Evolutionary conservation across 208 protist genomes (phyloP).

Genomic region (Phytomonas sp.): DNA sequence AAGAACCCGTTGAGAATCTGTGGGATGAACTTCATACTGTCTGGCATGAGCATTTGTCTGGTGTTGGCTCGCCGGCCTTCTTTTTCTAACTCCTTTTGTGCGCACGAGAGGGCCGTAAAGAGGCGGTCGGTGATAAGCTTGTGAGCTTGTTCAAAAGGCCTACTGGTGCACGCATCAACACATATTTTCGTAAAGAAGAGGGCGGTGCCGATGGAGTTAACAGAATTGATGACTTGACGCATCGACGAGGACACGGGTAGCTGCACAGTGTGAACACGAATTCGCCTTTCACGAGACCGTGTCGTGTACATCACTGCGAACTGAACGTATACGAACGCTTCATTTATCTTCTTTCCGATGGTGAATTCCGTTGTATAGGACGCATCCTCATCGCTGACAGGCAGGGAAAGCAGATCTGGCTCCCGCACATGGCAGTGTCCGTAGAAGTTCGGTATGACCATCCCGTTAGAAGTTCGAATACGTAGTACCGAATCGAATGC

Average conservation of each 20-base stretch:
- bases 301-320: constrained; percentile 77
- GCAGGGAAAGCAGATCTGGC: constrained; percentile 93
- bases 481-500: constrained; percentile 96
- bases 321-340: constrained; percentile 74
- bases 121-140: constrained; percentile 48
- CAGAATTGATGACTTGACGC: constrained; percentile 61
- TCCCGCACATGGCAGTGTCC: constrained; percentile 95
- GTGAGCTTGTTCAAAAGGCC: constrained; percentile 53
- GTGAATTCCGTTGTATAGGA: constrained; percentile 78
- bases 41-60: constrained; percentile 52
- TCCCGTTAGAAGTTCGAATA: constrained; percentile 84
- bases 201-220: constrained; percentile 52
- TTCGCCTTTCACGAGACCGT: constrained; percentile 61
- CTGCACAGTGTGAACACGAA: constrained; percentile 82
- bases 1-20: constrained; percentile 78
- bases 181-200: constrained; percentile 68
- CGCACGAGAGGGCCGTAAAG: constrained; percentile 29
- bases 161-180: constrained; percentile 47
- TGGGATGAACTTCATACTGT: constrained; percentile 69
- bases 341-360: constrained; percentile 39
- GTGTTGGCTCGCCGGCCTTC: constrained; percentile 26
- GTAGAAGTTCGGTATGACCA: constrained; percentile 85
- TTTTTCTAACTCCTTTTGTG: constrained; percentile 34
- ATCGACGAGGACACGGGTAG: constrained; percentile 35
- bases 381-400: constrained; percentile 88